These are phyloP conservation scores for Colletotrichum theobromicola DNA, from an alignment of 2,329 filamentous ascomycete genomes.

Conservation along the genomic window DNA sequence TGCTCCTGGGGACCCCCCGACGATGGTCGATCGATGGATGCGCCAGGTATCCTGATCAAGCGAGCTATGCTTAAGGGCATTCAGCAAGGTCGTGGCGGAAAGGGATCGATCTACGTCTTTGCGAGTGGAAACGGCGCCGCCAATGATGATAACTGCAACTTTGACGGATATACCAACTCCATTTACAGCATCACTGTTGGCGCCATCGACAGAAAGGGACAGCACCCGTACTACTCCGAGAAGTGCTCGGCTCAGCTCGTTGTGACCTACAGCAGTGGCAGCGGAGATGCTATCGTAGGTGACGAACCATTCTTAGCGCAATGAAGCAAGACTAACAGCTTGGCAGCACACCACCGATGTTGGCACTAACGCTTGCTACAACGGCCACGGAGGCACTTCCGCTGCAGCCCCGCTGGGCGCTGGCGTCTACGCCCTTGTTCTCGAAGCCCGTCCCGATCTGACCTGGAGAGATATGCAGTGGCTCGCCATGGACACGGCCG, in stretches of 20 bases:
- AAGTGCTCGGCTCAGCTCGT: slow-evolving; percentile 94
- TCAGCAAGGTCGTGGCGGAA: slow-evolving; percentile 82
- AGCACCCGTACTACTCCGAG: slow-evolving; percentile 96
- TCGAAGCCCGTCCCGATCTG: slow-evolving; percentile 84
- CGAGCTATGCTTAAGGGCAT: slow-evolving; percentile 91
- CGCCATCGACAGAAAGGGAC: slow-evolving; percentile 83
- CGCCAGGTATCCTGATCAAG: slow-evolving; percentile 85
- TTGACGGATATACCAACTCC: slow-evolving; percentile 98
- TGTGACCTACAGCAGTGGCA: slow-evolving; percentile 95
- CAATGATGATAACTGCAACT: slow-evolving; percentile 95
- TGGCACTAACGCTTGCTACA: slow-evolving; percentile 79
- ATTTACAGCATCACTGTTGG: slow-evolving; percentile 99
- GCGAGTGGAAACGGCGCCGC: slow-evolving; percentile 92
- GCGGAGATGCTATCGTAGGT: slow-evolving; percentile 79
- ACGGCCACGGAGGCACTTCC: slow-evolving; percentile 90
- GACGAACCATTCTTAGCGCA: background rate
- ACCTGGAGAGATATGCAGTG: slow-evolving; percentile 96
- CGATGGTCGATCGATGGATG: slow-evolving; percentile 93
- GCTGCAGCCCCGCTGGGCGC: slow-evolving; percentile 92
- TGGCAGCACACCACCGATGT: slow-evolving; percentile 89
- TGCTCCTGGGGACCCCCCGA: slow-evolving; percentile 98
- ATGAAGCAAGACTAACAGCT: slow-evolving; percentile 22
- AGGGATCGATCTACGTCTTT: slow-evolving; percentile 94
- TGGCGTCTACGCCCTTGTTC: slow-evolving; percentile 87
- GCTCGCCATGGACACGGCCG: slow-evolving; percentile 82